phyloP scores from a whole-genome alignment of 2,329 filamentous ascomycete genomes.

The Magnaporthales sp. region DNA sequence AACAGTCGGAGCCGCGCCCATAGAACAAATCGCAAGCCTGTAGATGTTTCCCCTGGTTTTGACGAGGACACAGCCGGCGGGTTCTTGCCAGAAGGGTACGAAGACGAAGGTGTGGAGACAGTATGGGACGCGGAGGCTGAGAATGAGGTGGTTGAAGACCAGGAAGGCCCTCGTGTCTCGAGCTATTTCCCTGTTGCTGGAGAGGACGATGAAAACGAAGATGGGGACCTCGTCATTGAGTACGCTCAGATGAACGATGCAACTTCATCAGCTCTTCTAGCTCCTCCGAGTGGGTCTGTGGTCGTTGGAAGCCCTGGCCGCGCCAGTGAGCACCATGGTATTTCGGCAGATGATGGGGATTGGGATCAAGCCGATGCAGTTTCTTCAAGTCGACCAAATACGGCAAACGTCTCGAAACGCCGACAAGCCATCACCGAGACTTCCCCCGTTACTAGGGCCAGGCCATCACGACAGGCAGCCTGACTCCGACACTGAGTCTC shows the following conservation, averaged over 20 bases:
- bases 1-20: constrained; percentile 28
- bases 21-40: constrained; percentile 1
- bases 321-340: not conserved
- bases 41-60: not conserved
- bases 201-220: constrained; percentile 29
- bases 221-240: constrained; percentile 21
- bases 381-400: not conserved
- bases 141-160: constrained; percentile 13
- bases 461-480: not conserved
- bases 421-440: not conserved
- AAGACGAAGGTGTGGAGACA: constrained; percentile 29
- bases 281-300: no score
- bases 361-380: not conserved
- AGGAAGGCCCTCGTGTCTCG: constrained; percentile 21
- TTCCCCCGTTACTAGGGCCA: not conserved
- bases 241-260: constrained; percentile 16
- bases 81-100: constrained; percentile 49
- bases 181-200: constrained; percentile 37
- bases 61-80: constrained; percentile 45
- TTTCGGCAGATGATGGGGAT: not conserved
- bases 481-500: not conserved
- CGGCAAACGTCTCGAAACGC: not conserved
- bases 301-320: no score
- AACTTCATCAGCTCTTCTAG: not conserved
- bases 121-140: constrained; percentile 14